A percentile compares a stretch with the other conserved stretches of the same genome.
Evolutionary conservation across 768 basidiomycete genomes (phyloP).

Genomic region (Mycena maculata): DNA sequence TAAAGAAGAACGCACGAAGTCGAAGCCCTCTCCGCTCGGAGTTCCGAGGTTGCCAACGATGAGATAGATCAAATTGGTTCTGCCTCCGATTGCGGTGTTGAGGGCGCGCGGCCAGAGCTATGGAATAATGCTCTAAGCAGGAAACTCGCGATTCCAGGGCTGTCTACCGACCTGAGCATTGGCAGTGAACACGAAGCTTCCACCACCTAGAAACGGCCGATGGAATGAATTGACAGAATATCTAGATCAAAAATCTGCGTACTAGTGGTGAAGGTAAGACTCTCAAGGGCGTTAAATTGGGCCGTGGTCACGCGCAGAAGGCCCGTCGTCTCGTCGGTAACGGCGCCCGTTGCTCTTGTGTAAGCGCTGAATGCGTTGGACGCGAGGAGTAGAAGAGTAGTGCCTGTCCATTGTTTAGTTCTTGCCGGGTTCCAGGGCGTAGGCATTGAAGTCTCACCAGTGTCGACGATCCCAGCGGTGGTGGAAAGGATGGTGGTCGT

Average conservation of each 20-base stretch:
- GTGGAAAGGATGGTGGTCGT: constrained; percentile 42
- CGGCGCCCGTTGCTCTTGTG: constrained; percentile 45
- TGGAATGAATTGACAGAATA: too few relatives aligned
- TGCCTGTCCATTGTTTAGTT: constrained; percentile 27
- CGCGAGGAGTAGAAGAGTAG: constrained; percentile 51
- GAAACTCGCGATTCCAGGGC: too few relatives aligned
- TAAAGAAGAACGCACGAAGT: constrained; percentile 43
- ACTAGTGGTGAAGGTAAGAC: constrained; percentile 51
- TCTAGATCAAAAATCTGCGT: constrained; percentile 32
- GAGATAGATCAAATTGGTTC: constrained; percentile 38
- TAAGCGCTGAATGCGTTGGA: constrained; percentile 46
- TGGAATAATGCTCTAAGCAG: background rate
- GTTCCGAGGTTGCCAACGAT: constrained; percentile 47
- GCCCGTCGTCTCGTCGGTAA: constrained; percentile 37
- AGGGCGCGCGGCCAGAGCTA: constrained; percentile 44
- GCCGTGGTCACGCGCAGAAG: constrained; percentile 6
- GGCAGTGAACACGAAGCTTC: constrained; percentile 42
- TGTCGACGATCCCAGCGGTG: constrained; percentile 57
- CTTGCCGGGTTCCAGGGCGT: background rate
- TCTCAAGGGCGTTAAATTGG: constrained; percentile 41
- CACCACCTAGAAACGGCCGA: too few relatives aligned
- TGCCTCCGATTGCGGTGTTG: constrained; percentile 43
- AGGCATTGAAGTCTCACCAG: constrained; percentile 31
- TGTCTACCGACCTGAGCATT: constrained; percentile 38
- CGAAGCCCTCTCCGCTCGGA: constrained; percentile 49